Base-by-base conservation (phyloP, 1,139 yeast genomes). In the Scheffersomyces cryptocercus region DNA sequence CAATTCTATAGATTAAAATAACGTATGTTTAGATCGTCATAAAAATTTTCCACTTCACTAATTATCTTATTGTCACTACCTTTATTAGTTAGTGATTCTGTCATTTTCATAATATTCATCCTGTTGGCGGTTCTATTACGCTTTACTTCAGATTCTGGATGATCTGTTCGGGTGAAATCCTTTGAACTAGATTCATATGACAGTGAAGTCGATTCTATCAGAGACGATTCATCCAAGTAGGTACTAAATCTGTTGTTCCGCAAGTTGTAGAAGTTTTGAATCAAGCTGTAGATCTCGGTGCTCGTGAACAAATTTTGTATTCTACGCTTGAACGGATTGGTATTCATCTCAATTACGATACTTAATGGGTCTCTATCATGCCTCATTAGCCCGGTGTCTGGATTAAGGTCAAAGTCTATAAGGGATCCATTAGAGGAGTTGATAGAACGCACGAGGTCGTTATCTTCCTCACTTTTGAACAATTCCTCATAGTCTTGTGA, bases 1-100 rank as follows among this genome's bases (percentile, higher is more conserved):
- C 20, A 14, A 11, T 13, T 9, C 36, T 29, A 35, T 26, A 44
- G 37, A 12, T 15, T 24, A 41, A 44, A 50, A 31, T 41, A 47
- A 7, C 29, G 14, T 15, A 41, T 46, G 38, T 52, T 53, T 41
- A 59, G 41, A 39, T 59, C 64, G 38, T 58, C 58, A 44, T 57
- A 54, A 36, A 58, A 59, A 35, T 56, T 55, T 12, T 46, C 47
- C 2, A 32, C 33, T 13, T 45, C 48, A 12, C 29, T 31, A 15
- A 31, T 10, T 20, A 10, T 31, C 35, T 14, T 20, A 20, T 20
- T 20, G 26, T 20, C 26, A 20, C 8, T 20, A 6, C 7, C 8
- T 5, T 20, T 20, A 20, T 6, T 20, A 20, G 26, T 20, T 20
- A 9, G 26, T 8, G 26, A 20, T 31, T 9, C 26, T 32, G 26